A percentile compares a stretch with the other conserved stretches of the same genome.
Conservation (phyloP, 176 grass and related monocot species). For the Zoysia pacifica region DNA sequence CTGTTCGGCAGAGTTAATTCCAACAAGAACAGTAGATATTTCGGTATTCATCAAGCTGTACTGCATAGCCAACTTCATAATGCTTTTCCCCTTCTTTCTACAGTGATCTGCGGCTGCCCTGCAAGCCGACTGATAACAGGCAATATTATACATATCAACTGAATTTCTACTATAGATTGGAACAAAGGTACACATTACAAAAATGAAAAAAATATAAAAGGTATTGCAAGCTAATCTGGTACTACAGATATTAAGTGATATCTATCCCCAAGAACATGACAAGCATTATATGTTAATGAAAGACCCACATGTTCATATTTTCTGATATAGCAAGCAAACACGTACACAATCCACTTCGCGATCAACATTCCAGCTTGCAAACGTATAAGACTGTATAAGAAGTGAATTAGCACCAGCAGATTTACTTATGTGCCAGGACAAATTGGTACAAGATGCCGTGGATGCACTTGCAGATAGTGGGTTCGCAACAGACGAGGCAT, state of each 20-base stretch:
- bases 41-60: slow-evolving; percentile 87
- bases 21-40: slow-evolving; percentile 83
- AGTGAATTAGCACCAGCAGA: no score
- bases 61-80: slow-evolving; percentile 79
- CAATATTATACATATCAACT: slow-evolving; percentile 19
- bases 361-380: no score
- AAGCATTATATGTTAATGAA: no score
- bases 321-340: no score
- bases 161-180: background rate
- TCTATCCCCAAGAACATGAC: no score
- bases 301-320: no score
- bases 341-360: no score
- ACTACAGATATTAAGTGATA: background rate
- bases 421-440: no score
- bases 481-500: background rate
- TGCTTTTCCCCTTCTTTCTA: slow-evolving; percentile 63
- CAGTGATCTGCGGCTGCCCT: slow-evolving; percentile 74
- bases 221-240: slow-evolving; percentile 4
- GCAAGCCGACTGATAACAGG: slow-evolving; percentile 65
- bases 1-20: slow-evolving; percentile 88
- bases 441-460: no score
- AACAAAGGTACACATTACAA: background rate
- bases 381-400: no score
- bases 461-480: no score
- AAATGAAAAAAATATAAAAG: background rate